These are phyloP conservation scores for Hemileccinum impolitum DNA, from an alignment of 768 basidiomycete species.

Conservation along the genomic window DNA sequence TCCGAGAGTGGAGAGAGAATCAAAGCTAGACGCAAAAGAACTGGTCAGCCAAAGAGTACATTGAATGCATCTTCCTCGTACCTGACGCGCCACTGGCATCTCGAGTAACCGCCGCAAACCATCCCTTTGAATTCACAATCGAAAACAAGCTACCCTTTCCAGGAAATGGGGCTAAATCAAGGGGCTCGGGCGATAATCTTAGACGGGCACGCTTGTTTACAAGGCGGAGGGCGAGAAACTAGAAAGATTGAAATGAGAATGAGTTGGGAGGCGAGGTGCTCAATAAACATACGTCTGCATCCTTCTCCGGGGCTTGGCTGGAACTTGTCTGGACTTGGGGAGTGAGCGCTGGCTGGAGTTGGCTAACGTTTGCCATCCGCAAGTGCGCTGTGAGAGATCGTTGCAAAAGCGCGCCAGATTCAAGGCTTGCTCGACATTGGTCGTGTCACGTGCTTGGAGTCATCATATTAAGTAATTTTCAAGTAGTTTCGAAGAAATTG, in stretches of 20 bases:
- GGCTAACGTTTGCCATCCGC: slow-evolving; percentile 31
- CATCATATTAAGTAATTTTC: background rate
- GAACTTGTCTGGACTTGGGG: slow-evolving; percentile 26
- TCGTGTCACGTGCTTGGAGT: slow-evolving; percentile 6
- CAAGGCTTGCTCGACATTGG: background rate
- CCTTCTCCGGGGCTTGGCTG: slow-evolving; percentile 25
- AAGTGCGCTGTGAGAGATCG: background rate
- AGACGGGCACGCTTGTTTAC: slow-evolving; percentile 64
- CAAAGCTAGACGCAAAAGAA: slow-evolving; percentile 41
- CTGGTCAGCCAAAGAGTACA: background rate
- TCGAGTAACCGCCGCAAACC: slow-evolving; percentile 63
- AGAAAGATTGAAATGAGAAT: background rate
- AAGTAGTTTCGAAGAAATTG: background rate
- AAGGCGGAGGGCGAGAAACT: slow-evolving; percentile 40
- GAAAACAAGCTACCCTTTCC: slow-evolving; percentile 55
- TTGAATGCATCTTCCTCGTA: slow-evolving; percentile 22
- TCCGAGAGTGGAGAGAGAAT: slow-evolving; percentile 58
- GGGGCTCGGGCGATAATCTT: slow-evolving; percentile 51
- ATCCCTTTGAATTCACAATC: slow-evolving; percentile 56
- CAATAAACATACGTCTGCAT: slow-evolving; percentile 26
- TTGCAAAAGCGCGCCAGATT: background rate
- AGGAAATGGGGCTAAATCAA: slow-evolving; percentile 40
- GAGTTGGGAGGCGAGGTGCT: background rate
- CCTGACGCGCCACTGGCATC: slow-evolving; percentile 35
- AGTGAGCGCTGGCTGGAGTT: slow-evolving; percentile 23